Conservation (phyloP, 768 basidiomycete species). For the Suillus hirtellus region DNA sequence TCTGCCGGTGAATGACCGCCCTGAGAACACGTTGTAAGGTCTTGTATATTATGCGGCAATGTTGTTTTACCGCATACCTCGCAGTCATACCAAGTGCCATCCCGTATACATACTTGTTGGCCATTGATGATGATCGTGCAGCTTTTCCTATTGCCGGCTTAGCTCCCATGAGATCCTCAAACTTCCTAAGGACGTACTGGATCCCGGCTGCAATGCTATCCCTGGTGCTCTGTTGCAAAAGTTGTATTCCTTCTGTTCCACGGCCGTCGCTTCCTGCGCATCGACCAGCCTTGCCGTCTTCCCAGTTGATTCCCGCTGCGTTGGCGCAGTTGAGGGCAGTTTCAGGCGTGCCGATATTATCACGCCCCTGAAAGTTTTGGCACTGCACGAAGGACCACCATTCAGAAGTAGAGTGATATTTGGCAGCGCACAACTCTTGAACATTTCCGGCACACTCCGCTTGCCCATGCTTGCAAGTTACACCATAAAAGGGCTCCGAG, state of each 20-base stretch:
- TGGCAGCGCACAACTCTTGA: slow-evolving; percentile 80
- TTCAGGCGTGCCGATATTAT: slow-evolving; percentile 63
- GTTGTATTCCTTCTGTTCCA: slow-evolving; percentile 59
- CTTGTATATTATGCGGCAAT: slow-evolving; percentile 3
- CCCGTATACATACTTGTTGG: slow-evolving; percentile 69
- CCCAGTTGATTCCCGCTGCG: slow-evolving; percentile 69
- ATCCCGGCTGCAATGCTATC: slow-evolving; percentile 50
- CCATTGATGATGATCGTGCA: slow-evolving; percentile 83
- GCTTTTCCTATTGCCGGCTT: slow-evolving; percentile 57
- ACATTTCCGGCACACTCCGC: slow-evolving; percentile 87
- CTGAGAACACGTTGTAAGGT: slow-evolving; percentile 35
- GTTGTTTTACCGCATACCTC: slow-evolving; percentile 47
- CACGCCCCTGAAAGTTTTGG: slow-evolving; percentile 65
- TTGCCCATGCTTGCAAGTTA: slow-evolving; percentile 77
- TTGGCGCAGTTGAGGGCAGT: slow-evolving; percentile 68
- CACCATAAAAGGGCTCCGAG: slow-evolving; percentile 73
- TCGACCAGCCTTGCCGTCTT: slow-evolving; percentile 48
- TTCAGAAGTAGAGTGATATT: slow-evolving; percentile 49
- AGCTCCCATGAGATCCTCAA: slow-evolving; percentile 13
- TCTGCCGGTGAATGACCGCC: slow-evolving; percentile 73
- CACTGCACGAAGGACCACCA: slow-evolving; percentile 90
- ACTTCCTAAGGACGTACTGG: slow-evolving; percentile 40
- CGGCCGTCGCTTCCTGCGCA: slow-evolving; percentile 66
- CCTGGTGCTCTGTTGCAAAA: slow-evolving; percentile 62
- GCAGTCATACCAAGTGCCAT: slow-evolving; percentile 77